Percentiles rank a stretch among this genome's conserved stretches.
These are phyloP conservation scores for Ophiocordyceps camponoti-rufipedis DNA, from an alignment of 2,329 filamentous ascomycete species.

Conservation along the genomic window DNA sequence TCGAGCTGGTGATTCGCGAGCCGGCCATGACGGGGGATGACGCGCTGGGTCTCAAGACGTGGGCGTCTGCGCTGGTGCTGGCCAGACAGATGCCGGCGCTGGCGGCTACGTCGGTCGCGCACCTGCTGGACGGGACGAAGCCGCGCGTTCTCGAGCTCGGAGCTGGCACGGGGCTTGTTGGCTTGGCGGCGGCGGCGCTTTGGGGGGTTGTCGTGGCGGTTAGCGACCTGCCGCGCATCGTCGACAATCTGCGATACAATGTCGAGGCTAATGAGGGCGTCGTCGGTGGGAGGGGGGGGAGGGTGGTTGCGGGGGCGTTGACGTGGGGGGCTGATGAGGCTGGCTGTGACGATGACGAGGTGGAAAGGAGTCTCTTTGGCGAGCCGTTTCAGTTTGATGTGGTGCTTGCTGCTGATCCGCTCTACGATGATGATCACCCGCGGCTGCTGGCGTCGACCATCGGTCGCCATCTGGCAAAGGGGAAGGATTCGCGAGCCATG, in stretches of 20 bases:
- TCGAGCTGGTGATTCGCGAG: slow-evolving; percentile 62
- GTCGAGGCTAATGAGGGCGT: slow-evolving; percentile 41
- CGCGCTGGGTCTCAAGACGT: slow-evolving; percentile 83
- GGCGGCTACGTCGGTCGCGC: slow-evolving; percentile 19
- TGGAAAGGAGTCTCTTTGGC: slow-evolving; percentile 17
- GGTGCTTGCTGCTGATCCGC: slow-evolving; percentile 67
- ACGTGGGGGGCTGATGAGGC: slow-evolving; percentile 47
- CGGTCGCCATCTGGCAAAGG: slow-evolving; percentile 41
- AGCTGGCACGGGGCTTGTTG: slow-evolving; percentile 79
- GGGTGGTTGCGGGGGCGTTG: slow-evolving; percentile 43
- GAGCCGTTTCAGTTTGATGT: slow-evolving; percentile 32
- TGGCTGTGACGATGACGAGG: slow-evolving; percentile 19
- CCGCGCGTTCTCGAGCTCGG: slow-evolving; percentile 56
- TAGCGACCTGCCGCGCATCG: slow-evolving; percentile 72
- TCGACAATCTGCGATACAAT: slow-evolving; percentile 65
- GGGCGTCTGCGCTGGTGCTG: slow-evolving; percentile 79
- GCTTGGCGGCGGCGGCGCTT: slow-evolving; percentile 62
- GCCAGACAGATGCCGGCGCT: slow-evolving; percentile 42
- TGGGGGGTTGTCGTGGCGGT: slow-evolving; percentile 50
- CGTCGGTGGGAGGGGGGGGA: slow-evolving; percentile 36
- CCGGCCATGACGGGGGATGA: slow-evolving; percentile 67
- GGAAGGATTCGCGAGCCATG: slow-evolving; percentile 43
- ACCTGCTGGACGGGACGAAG: slow-evolving; percentile 21
- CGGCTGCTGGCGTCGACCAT: slow-evolving; percentile 55
- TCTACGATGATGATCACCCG: slow-evolving; percentile 78